Percentiles rank a stretch among this genome's conserved stretches.
Evolutionary conservation across 441 rosid genomes (phyloP).

Genomic region (Pelargonium myrrhifolium): DNA sequence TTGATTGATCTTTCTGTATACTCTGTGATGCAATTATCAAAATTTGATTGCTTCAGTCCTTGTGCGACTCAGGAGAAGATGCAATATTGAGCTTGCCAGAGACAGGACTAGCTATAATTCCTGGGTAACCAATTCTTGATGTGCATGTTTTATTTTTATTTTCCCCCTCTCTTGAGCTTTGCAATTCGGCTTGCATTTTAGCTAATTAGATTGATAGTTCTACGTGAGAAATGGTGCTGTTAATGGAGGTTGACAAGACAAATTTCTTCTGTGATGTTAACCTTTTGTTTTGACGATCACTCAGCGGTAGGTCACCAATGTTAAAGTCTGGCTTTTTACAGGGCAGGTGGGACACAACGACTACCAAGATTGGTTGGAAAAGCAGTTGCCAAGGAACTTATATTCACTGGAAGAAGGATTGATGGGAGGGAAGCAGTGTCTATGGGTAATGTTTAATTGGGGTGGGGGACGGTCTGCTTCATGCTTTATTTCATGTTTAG

Average conservation of each 20-base stretch:
- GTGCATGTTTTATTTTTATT: not conserved
- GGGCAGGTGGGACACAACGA: constrained; percentile 87
- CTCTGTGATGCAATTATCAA: not conserved
- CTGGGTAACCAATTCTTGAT: constrained; percentile 36
- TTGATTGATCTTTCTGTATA: not conserved
- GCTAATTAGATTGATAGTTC: constrained; percentile 3
- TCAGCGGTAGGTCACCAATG: constrained; percentile 7
- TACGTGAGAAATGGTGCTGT: not conserved
- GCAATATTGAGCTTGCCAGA: constrained; percentile 85
- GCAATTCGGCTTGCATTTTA: not conserved
- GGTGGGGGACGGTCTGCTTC: constrained; percentile 1
- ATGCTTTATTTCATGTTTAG: constrained; percentile 3
- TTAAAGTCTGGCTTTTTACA: constrained; percentile 26
- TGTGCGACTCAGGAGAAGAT: constrained; percentile 49
- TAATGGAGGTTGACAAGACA: not conserved
- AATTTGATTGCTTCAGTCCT: constrained; percentile 8
- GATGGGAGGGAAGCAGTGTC: constrained; percentile 60
- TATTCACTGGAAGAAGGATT: constrained; percentile 70
- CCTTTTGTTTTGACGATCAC: not conserved
- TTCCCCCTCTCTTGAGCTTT: no score
- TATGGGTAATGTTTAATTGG: constrained; percentile 37
- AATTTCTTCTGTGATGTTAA: not conserved
- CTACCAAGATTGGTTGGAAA: constrained; percentile 82
- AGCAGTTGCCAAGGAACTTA: constrained; percentile 71
- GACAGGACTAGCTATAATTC: constrained; percentile 93